phyloP scores from a whole-genome alignment of 345 rosid species.

The Euphorbia lathyris region DNA sequence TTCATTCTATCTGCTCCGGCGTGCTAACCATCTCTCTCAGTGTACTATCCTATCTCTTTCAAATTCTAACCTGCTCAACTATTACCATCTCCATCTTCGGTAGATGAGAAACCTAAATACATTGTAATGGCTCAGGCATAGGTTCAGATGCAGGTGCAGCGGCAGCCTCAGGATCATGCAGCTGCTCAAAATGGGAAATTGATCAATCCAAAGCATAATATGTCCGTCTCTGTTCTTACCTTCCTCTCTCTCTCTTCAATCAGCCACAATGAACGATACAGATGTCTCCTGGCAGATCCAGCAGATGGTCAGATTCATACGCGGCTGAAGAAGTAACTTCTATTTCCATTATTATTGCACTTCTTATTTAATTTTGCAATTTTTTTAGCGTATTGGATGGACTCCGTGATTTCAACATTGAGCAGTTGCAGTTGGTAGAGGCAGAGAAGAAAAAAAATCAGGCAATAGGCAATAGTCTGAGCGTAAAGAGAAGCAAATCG shows the following conservation, averaged over 20 bases:
- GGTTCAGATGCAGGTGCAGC: too few species aligned
- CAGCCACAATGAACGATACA: conserved; percentile 79
- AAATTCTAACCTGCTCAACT: too few species aligned
- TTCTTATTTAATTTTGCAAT: background rate
- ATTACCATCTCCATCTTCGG: too few species aligned
- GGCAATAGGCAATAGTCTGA: conserved; percentile 95
- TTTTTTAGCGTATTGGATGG: background rate
- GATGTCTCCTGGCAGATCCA: conserved; percentile 93
- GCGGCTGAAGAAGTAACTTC: conserved; percentile 80
- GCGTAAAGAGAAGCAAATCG: conserved; percentile 96
- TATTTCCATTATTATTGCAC: background rate
- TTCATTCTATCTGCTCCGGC: too few species aligned
- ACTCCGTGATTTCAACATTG: conserved; percentile 58
- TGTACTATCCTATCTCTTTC: too few species aligned
- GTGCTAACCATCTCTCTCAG: too few species aligned
- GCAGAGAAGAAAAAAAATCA: conserved; percentile 99
- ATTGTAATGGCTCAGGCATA: too few species aligned
- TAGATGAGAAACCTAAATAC: too few species aligned
- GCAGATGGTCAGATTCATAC: conserved; percentile 98
- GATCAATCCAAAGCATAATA: background rate
- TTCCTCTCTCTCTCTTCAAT: background rate
- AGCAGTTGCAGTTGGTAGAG: conserved; percentile 89
- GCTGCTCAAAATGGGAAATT: too few species aligned
- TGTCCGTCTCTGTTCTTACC: background rate
- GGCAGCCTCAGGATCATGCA: too few species aligned